Evolutionary conservation across 495 filamentous ascomycete genomes (phyloP).

Genomic region (Penicillium paradoxum): DNA sequence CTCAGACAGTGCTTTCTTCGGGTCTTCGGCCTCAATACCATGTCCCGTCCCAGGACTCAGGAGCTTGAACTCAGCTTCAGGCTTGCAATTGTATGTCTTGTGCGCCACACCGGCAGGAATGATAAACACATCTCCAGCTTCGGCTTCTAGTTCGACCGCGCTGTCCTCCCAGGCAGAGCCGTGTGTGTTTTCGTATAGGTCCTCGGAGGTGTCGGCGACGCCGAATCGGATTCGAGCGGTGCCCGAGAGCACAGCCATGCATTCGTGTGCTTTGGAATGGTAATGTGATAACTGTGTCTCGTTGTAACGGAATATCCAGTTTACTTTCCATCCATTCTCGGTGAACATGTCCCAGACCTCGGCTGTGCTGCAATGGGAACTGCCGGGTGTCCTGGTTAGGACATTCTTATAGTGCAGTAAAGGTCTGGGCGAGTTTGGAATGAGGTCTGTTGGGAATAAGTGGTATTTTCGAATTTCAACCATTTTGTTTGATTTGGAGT

Average conservation of each 20-base stretch:
- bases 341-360: slow-evolving; percentile 28
- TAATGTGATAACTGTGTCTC: slow-evolving; percentile 33
- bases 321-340: slow-evolving; percentile 27
- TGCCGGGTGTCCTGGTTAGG: background rate
- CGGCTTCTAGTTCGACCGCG: slow-evolving; percentile 21
- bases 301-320: slow-evolving; percentile 37
- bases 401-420: slow-evolving; percentile 28
- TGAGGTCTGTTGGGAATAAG: slow-evolving; percentile 21
- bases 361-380: slow-evolving; percentile 4
- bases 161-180: slow-evolving; percentile 13
- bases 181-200: slow-evolving; percentile 22
- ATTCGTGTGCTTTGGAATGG: slow-evolving; percentile 34
- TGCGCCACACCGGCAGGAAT: slow-evolving; percentile 34
- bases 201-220: slow-evolving; percentile 26
- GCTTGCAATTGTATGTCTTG: slow-evolving; percentile 26
- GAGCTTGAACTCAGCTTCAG: slow-evolving; percentile 12
- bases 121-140: slow-evolving; percentile 33
- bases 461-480: background rate
- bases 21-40: slow-evolving; percentile 12
- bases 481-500: background rate
- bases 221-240: slow-evolving; percentile 33
- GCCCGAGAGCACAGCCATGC: slow-evolving; percentile 35
- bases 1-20: slow-evolving; percentile 4
- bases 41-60: slow-evolving; percentile 26
- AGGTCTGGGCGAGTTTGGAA: slow-evolving; percentile 31